phyloP scores from a whole-genome alignment of 257 asterid genomes.

The Nicotiana benthamiana region DNA sequence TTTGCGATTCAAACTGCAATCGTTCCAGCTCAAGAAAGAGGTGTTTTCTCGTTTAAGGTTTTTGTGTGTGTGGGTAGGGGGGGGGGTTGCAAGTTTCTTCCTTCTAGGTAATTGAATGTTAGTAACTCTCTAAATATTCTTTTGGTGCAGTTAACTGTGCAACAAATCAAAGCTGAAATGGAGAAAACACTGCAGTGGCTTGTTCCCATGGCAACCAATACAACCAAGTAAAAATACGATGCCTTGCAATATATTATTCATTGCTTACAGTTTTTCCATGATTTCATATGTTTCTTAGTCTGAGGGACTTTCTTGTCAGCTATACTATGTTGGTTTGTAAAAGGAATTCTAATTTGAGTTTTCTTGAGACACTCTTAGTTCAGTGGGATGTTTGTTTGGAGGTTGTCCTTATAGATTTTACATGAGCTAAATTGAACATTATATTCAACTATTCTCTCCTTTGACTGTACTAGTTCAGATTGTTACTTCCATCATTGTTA shows the following conservation, averaged over 20 bases:
- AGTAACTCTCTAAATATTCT: not conserved
- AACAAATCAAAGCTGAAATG: conserved; percentile 82
- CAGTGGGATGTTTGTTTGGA: not conserved
- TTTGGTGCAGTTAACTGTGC: conserved; percentile 48
- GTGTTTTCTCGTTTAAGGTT: conserved; percentile 17
- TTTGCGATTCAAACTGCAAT: conserved; percentile 59
- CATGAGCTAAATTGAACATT: not conserved
- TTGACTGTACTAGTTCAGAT: not conserved
- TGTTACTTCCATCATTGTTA: not conserved
- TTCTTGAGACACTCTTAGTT: not conserved
- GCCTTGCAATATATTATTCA: not conserved
- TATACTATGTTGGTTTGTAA: not conserved
- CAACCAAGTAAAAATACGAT: conserved; percentile 63
- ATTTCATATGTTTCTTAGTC: not conserved
- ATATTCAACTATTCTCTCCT: not conserved
- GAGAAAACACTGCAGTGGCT: conserved; percentile 93
- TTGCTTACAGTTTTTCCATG: not conserved
- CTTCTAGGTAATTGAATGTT: not conserved
- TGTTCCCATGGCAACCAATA: conserved; percentile 88
- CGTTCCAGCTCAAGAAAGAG: conserved; percentile 73
- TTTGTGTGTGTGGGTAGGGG: too few relatives aligned
- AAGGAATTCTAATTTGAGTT: not conserved
- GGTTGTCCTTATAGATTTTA: not conserved
- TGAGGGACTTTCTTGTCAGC: not conserved
- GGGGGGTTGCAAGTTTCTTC: not conserved